These are phyloP conservation scores for Ilex aquifolium DNA, from an alignment of 257 asterid genomes.

Conservation along the genomic window DNA sequence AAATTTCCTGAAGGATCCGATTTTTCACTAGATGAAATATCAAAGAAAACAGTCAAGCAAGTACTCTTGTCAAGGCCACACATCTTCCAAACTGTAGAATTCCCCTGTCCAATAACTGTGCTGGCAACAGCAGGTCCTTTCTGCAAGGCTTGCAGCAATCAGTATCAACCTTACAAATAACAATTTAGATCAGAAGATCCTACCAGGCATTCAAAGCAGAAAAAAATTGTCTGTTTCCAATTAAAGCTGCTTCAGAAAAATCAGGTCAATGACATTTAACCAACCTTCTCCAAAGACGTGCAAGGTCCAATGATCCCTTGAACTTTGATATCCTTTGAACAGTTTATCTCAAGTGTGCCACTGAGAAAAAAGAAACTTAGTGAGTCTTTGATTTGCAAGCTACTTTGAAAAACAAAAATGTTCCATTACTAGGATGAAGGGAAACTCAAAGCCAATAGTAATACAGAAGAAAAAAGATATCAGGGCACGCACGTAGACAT, in stretches of 20 bases:
- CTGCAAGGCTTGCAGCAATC: constrained; percentile 46
- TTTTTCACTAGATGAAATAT: constrained; percentile 90
- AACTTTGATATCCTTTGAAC: constrained; percentile 93
- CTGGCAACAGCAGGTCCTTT: constrained; percentile 93
- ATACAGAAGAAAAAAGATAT: no score
- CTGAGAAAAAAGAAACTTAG: constrained; percentile 27
- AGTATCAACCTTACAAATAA: constrained; percentile 21
- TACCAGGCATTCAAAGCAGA: not conserved
- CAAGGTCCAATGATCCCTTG: constrained; percentile 99
- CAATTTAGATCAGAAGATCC: not conserved
- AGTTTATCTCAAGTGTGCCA: constrained; percentile 84
- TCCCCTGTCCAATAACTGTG: constrained; percentile 86
- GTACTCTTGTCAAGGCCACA: constrained; percentile 90
- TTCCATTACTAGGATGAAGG: no score
- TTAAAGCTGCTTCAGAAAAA: no score
- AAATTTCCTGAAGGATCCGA: constrained; percentile 64
- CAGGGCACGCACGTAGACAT: no score
- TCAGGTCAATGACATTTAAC: not conserved
- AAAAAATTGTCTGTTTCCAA: no score
- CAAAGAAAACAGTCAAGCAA: constrained; percentile 93
- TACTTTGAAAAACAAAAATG: not conserved
- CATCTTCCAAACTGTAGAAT: constrained; percentile 96
- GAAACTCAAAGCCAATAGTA: no score
- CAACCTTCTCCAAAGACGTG: constrained; percentile 90
- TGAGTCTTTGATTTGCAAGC: not conserved